Base-by-base conservation (phyloP, 2,329 filamentous ascomycete genomes). In the Tolypocladium album region DNA sequence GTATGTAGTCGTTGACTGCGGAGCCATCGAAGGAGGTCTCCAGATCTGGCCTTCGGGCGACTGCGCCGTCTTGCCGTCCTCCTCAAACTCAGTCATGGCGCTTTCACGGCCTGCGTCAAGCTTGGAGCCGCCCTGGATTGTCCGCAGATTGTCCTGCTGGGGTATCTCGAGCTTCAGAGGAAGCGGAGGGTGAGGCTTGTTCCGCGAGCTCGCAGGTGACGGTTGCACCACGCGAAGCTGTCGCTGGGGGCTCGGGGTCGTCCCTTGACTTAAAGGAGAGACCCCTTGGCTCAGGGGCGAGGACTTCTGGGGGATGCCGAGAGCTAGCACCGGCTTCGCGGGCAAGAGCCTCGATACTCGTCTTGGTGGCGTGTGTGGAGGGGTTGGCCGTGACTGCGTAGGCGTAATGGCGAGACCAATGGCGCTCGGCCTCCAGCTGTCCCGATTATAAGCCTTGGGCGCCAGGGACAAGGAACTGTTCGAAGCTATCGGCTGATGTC, bases 51-150 rank as follows among this genome's bases (percentile, higher is more conserved):
- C 75, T 66, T 57, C 74, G 31, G 67, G 68, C 4, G 73, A 70
- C 55, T 66, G 55, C 53, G 75, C 71, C 65, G 72, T 56, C 60
- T 71, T 70, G 61, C 79, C 71, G 65, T 81, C 77, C 69, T 83
- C 77, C 62, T 83, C 80, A 61, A 83, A 79, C 69, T 84, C 75
- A 11, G 80, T 78, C 63, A 81, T 71, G 60, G 77, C 72, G 69
- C 81, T 78, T 60, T 78, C 75, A 27, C 72, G 72, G 12, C 70
- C 67, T 38, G 43, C 63, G 63, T 58, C 15, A 4, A 38, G 39
- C 17, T 55, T 57, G 5, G 52, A 45, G 40, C 58, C n/a, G 15
- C 55, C 55, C 4, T 40, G 6, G 4, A 39, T n/a, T 53, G 34
- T 56, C 13, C 59, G 34, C 42, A 56, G 38, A 22, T 59, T 39